A percentile compares a stretch with the other conserved stretches of the same genome.
These are phyloP conservation scores for Acanthamoeba triangularis DNA, from an alignment of 208 protist genomes.

Conservation along the genomic window DNA sequence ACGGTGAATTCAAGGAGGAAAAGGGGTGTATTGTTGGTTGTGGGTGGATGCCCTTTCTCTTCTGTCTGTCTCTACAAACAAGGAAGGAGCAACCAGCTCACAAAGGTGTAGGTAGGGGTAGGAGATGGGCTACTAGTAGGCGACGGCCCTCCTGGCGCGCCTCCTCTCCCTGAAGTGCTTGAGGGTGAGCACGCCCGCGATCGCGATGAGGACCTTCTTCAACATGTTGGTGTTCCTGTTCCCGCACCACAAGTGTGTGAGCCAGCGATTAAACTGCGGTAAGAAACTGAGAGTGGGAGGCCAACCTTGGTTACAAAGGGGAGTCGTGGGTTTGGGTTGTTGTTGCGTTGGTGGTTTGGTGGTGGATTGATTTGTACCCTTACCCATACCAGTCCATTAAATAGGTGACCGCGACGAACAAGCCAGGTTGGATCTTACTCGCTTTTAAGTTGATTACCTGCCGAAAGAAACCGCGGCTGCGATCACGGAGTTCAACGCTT, in stretches of 20 bases:
- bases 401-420: neutral
- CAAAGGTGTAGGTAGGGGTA: too few relatives aligned
- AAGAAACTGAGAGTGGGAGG: neutral
- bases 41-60: neutral
- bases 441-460: neutral
- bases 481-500: neutral
- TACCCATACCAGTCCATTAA: too few relatives aligned
- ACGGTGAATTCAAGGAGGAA: too few relatives aligned
- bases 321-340: too few relatives aligned
- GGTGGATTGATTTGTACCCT: neutral
- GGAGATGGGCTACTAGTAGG: neutral
- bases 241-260: neutral
- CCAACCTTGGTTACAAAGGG: too few relatives aligned
- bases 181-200: constrained; percentile 8
- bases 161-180: constrained; percentile 17
- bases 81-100: neutral
- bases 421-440: neutral
- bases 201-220: constrained; percentile 15
- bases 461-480: neutral
- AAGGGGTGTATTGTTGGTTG: too few relatives aligned
- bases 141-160: neutral
- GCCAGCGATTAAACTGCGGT: neutral
- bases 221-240: neutral
- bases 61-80: constrained; percentile 2
- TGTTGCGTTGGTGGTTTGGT: neutral